phyloP scores from a whole-genome alignment of 805 yeast genomes.

The Ogataea ramenticola region DNA sequence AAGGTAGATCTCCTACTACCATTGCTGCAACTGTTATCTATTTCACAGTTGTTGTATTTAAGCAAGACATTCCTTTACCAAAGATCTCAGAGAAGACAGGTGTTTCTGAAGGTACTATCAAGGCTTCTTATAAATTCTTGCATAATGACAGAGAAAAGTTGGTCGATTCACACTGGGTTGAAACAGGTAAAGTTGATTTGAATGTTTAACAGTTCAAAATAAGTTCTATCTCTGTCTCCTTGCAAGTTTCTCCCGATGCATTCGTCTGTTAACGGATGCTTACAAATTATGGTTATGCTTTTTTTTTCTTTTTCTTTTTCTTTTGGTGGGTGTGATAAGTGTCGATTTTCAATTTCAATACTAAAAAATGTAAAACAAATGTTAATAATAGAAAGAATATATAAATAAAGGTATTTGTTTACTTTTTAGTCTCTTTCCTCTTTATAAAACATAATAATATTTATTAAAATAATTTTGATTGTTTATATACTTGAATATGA shows the following conservation, averaged over 20 bases:
- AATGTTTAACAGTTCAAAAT: neutral
- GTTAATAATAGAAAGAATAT: too few species aligned
- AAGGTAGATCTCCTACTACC: conserved; percentile 95
- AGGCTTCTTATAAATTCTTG: conserved; percentile 80
- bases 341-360: too few species aligned
- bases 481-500: neutral
- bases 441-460: too few species aligned
- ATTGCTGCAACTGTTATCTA: conserved; percentile 97
- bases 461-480: neutral
- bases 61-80: conserved; percentile 64
- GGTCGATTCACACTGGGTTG: conserved; percentile 73
- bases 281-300: too few species aligned
- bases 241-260: too few species aligned
- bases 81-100: conserved; percentile 90
- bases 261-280: too few species aligned
- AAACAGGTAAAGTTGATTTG: conserved; percentile 54
- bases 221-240: neutral
- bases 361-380: too few species aligned
- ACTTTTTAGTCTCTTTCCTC: too few species aligned
- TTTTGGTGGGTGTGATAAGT: too few species aligned
- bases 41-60: conserved; percentile 86
- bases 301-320: too few species aligned
- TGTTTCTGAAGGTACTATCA: conserved; percentile 95
- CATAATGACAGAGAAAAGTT: conserved; percentile 65
- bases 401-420: too few species aligned